These are phyloP conservation scores for Ceratocystis huliohia DNA, from an alignment of 2,329 filamentous ascomycete species.

Conservation along the genomic window DNA sequence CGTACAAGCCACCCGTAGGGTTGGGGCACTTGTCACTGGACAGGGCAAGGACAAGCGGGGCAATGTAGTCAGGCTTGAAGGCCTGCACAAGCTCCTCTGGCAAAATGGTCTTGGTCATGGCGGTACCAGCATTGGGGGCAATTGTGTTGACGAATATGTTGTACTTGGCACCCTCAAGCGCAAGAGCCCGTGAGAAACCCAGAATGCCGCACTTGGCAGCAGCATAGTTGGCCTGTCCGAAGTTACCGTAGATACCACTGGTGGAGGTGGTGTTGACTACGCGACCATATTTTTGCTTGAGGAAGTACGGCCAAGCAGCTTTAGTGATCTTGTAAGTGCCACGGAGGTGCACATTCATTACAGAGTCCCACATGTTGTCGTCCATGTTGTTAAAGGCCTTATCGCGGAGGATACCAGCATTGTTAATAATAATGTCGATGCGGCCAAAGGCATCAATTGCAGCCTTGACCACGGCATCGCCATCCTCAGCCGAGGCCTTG, in stretches of 20 bases:
- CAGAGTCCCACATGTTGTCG: conserved; percentile 81
- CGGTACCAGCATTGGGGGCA: conserved; percentile 89
- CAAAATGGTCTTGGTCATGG: conserved; percentile 87
- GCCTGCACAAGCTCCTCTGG: conserved; percentile 96
- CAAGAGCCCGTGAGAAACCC: conserved; percentile 84
- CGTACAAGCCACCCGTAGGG: conserved; percentile 77
- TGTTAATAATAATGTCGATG: conserved; percentile 93
- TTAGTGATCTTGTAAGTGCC: conserved; percentile 96
- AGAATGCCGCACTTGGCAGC: conserved; percentile 87
- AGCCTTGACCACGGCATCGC: conserved; percentile 78
- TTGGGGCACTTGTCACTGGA: conserved; percentile 74
- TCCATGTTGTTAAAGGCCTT: conserved; percentile 98
- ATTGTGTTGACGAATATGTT: conserved; percentile 98
- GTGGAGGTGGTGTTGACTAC: conserved; percentile 95
- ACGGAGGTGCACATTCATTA: conserved; percentile 81
- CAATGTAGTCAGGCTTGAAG: conserved; percentile 98
- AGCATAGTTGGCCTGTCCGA: conserved; percentile 95
- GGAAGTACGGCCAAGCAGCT: conserved; percentile 92
- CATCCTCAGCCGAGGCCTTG: conserved; percentile 87
- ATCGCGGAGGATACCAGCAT: conserved; percentile 92
- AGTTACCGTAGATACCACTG: conserved; percentile 97
- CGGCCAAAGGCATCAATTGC: conserved; percentile 90
- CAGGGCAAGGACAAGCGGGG: conserved; percentile 78
- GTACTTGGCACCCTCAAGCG: conserved; percentile 88
- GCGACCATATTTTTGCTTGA: conserved; percentile 97